phyloP scores from a whole-genome alignment of 331 rosid species.

The Acacia pycnantha region DNA sequence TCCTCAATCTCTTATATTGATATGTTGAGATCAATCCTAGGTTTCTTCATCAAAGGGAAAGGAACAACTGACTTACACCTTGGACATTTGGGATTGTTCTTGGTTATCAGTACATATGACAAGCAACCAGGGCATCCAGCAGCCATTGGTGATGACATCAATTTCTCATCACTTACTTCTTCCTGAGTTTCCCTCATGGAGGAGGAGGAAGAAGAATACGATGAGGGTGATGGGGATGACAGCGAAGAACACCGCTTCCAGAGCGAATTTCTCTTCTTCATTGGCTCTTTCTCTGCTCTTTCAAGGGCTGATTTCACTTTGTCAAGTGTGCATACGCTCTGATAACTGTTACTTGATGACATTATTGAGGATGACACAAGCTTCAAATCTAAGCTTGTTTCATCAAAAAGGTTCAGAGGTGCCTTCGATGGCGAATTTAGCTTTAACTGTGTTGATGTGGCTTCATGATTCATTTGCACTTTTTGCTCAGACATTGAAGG shows the following conservation, averaged over 20 bases:
- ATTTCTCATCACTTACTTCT: slow-evolving; percentile 46
- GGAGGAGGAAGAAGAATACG: slow-evolving; percentile 54
- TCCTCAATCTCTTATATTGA: slow-evolving; percentile 32
- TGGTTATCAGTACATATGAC: slow-evolving; percentile 61
- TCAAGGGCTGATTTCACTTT: slow-evolving; percentile 94
- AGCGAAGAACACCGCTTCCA: slow-evolving; percentile 46
- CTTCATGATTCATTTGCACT: slow-evolving; percentile 37
- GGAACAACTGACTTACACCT: slow-evolving; percentile 59
- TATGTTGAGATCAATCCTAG: slow-evolving; percentile 70
- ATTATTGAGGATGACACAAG: slow-evolving; percentile 44
- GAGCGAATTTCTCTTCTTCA: slow-evolving; percentile 49
- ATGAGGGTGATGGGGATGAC: slow-evolving; percentile 39
- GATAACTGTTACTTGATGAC: slow-evolving; percentile 50
- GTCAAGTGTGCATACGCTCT: slow-evolving; percentile 91
- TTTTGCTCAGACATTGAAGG: slow-evolving; percentile 39
- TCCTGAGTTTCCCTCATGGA: slow-evolving; percentile 52
- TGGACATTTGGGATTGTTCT: slow-evolving; percentile 69
- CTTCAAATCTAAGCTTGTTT: slow-evolving; percentile 62
- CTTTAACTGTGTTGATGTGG: slow-evolving; percentile 47
- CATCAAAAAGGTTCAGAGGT: slow-evolving; percentile 68
- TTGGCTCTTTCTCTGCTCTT: slow-evolving; percentile 85
- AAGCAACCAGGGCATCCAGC: slow-evolving; percentile 78
- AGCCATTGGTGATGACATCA: slow-evolving; percentile 49
- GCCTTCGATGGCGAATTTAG: slow-evolving; percentile 51
- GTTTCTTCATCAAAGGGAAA: slow-evolving; percentile 59